Evolutionary conservation across 2,329 filamentous ascomycete species (phyloP), one percentile per base, ranked within the genome.

Genomic region (Talaromyces sp.): DNA sequence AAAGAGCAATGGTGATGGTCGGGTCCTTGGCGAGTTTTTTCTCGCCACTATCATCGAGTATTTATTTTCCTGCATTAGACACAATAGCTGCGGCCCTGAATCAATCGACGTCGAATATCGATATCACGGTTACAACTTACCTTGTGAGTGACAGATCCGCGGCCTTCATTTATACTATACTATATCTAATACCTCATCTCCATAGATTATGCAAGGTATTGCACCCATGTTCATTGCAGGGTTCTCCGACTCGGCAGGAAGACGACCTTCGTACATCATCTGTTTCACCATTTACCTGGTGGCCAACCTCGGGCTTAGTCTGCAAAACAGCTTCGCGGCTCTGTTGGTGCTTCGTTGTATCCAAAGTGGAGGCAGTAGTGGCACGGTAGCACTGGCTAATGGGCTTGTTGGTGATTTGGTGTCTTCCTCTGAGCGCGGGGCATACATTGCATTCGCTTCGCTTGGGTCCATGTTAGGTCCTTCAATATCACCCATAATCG

Each of bases 171-270:
- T 22, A 13, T 22, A 7, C 44, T 22, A 11, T 9, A 15, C n/a
- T 49, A 49, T 49, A 25, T 19, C 44, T 25, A 3, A 49, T 17
- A 22, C 1, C 11, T 9, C 17, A 10, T 49, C 13, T 1, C 80
- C 80, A 63, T 67, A 80, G 77, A 80, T 83, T 44, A 77, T 82
- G 39, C 83, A 85, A 74, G 83, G 80, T 2, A 70, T 85, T n/a
- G 78, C 80, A 1, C 82, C 82, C 33, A 80, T 81, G 66, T 74
- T 83, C 11, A 75, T 82, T 62, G 82, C 80, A 4, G 79, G 79
- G 51, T 76, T 83, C 55, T 76, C 80, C 1, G 82, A 84, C 64
- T 78, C 75, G 56, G 75, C 76, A 54, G 82, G 82, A 25, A 73
- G 82, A 60, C 75, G 82, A 60, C 80, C 81, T 11, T 80, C 80